A percentile compares a stretch with the other conserved stretches of the same genome.
These are phyloP conservation scores for Suillus subaureus DNA, from an alignment of 768 basidiomycete species.

Conservation along the genomic window DNA sequence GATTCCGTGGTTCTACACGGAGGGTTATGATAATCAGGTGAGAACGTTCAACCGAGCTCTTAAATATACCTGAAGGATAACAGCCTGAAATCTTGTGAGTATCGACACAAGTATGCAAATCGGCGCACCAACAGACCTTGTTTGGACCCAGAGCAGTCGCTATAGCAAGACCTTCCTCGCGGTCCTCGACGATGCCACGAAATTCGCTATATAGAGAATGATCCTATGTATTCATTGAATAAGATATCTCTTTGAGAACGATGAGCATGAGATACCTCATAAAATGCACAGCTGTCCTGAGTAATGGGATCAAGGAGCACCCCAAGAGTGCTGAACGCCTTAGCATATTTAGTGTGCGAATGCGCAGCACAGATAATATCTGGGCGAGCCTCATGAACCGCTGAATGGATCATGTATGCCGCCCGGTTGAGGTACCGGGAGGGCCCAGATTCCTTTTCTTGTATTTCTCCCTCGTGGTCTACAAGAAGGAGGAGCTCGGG, in stretches of 20 bases:
- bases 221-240: slow-evolving; percentile 19
- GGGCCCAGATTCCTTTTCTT: slow-evolving; percentile 34
- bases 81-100: slow-evolving; percentile 16
- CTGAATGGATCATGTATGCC: slow-evolving; percentile 42
- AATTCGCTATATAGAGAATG: slow-evolving; percentile 32
- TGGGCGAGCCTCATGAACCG: slow-evolving; percentile 36
- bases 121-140: slow-evolving; percentile 19
- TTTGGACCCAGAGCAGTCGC: slow-evolving; percentile 26
- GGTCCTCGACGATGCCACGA: slow-evolving; percentile 37
- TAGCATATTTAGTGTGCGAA: slow-evolving; percentile 38
- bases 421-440: slow-evolving; percentile 38
- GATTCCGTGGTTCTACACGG: slow-evolving; percentile 28
- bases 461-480: slow-evolving; percentile 38
- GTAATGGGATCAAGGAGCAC: slow-evolving; percentile 33
- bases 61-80: slow-evolving; percentile 21
- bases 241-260: not conserved
- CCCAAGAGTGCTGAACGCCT: slow-evolving; percentile 40
- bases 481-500: slow-evolving; percentile 48
- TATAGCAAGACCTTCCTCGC: slow-evolving; percentile 36
- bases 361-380: slow-evolving; percentile 39
- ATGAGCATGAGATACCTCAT: slow-evolving; percentile 19
- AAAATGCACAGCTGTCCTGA: slow-evolving; percentile 38
- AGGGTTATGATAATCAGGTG: not conserved
- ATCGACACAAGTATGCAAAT: not conserved
- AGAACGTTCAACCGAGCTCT: not conserved